Evolutionary conservation across 2,329 filamentous ascomycete species (phyloP), one percentile per base, ranked within the genome.

Genomic region (Diaporthe citri): DNA sequence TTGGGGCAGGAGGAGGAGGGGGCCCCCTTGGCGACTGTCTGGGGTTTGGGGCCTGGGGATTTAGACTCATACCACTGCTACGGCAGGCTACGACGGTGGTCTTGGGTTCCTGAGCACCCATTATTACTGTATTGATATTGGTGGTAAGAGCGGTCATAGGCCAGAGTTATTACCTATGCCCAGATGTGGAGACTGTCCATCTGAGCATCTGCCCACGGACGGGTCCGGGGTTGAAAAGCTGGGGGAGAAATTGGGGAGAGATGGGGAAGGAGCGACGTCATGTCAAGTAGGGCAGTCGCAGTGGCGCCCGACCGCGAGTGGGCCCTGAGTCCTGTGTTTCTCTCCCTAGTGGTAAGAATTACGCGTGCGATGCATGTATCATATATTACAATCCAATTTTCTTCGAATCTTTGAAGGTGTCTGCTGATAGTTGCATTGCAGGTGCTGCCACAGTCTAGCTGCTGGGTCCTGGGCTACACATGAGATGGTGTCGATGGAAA

Each of bases 141-240:
- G 64, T 66, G 62, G n/a, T 36, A 25, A 36, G 20, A 66, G 15
- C 28, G 57, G 36, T 43, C 31, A 31, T 64, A 64, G 60, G 62
- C 3, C 31, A 48, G 31, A 51, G 31, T 67, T 39, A 67, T 39
- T 69, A 17, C 60, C 20, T 34, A 55, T 69, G 64, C 64, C 48
- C 64, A 41, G 46, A 51, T 41, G 64, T 55, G 64, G 64, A 41
- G 64, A 55, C 25, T 34, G 34, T 3, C 25, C 59, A 20, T 39
- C 36, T n/a, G 43, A 31, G 46, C 46, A 52, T n/a, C 48, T 52
- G 34, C 48, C 46, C 31, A 52, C 52, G 25, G 34, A 31, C n/a
- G 46, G 62, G 46, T 67, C 62, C 46, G 62, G 62, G 62, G 62
- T 31, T 25, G 62, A 67, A 67, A 67, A 67, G 60, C 60, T 51